A percentile compares a stretch with the other conserved stretches of the same genome.
Evolutionary conservation across 805 yeast genomes (phyloP).

Genomic region (Candida parachauliodes): DNA sequence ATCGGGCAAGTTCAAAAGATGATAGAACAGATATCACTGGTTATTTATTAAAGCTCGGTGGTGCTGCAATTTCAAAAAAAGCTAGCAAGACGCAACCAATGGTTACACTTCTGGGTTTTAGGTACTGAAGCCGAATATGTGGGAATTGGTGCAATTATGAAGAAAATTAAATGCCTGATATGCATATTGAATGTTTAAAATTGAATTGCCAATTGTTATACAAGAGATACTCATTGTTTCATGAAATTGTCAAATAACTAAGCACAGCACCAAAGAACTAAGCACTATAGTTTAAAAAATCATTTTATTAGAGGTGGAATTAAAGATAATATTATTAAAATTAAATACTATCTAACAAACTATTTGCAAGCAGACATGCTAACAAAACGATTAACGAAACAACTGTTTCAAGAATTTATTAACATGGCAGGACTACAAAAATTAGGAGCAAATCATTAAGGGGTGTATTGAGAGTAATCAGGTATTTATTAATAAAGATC

Average conservation of each 20-base stretch:
- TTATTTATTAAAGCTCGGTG: neutral
- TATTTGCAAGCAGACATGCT: constrained; percentile 1
- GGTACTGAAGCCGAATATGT: constrained; percentile 1
- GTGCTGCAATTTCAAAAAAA: neutral
- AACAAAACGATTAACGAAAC: neutral
- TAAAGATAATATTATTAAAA: neutral
- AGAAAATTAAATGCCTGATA: neutral
- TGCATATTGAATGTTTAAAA: neutral
- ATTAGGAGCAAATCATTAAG: neutral
- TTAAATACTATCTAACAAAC: neutral
- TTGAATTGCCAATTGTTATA: neutral
- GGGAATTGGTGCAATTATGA: neutral
- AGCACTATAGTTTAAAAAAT: neutral
- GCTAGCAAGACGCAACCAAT: constrained; percentile 3
- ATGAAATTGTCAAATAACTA: neutral
- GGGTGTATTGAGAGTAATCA: constrained; percentile 1
- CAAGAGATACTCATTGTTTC: neutral
- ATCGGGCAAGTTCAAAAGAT: constrained; percentile 1
- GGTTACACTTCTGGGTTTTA: neutral
- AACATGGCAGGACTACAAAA: constrained; percentile 1
- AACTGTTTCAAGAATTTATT: neutral
- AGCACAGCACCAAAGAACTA: neutral
- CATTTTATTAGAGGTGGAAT: constrained; percentile 1
- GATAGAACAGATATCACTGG: neutral
- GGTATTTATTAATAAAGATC: no score